Evolutionary conservation across 345 rosid genomes (phyloP).

Genomic region (Arabidopsis suecica): DNA sequence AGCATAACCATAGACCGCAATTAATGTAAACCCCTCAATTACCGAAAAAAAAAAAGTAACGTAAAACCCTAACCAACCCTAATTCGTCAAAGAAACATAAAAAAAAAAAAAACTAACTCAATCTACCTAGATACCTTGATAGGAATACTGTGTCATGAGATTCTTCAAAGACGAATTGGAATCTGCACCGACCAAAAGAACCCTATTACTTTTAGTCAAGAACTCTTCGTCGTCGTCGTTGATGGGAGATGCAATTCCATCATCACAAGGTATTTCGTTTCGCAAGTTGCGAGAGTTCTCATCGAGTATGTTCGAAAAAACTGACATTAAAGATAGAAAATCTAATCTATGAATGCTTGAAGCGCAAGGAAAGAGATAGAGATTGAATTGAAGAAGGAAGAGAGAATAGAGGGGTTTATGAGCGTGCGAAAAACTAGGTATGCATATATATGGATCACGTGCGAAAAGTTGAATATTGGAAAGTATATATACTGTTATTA

Average conservation of each 20-base stretch:
- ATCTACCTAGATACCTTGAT: slow-evolving; percentile 28
- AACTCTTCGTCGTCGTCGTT: slow-evolving; percentile 17
- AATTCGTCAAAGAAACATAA: neutral
- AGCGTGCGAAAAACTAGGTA: slow-evolving; percentile 28
- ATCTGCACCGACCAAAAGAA: slow-evolving; percentile 41
- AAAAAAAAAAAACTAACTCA: neutral
- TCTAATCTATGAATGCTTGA: slow-evolving; percentile 12
- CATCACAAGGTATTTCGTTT: neutral
- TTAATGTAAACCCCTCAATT: neutral
- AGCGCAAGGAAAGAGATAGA: slow-evolving; percentile 5
- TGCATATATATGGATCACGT: slow-evolving; percentile 28
- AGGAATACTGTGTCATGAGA: slow-evolving; percentile 30
- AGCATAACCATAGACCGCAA: neutral
- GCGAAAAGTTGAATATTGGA: slow-evolving; percentile 17
- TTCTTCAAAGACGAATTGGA: slow-evolving; percentile 1
- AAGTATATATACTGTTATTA: slow-evolving; percentile 33
- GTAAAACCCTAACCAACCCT: neutral
- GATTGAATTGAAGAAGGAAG: slow-evolving; percentile 29
- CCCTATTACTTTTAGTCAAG: slow-evolving; percentile 7
- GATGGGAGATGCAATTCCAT: neutral
- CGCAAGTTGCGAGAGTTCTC: slow-evolving; percentile 3
- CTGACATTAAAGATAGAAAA: slow-evolving; percentile 10
- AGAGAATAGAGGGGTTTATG: neutral
- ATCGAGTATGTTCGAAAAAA: neutral
- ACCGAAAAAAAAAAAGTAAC: neutral